Conservation (phyloP, 2,329 filamentous ascomycete genomes). For the Microcyclospora pomicola region DNA sequence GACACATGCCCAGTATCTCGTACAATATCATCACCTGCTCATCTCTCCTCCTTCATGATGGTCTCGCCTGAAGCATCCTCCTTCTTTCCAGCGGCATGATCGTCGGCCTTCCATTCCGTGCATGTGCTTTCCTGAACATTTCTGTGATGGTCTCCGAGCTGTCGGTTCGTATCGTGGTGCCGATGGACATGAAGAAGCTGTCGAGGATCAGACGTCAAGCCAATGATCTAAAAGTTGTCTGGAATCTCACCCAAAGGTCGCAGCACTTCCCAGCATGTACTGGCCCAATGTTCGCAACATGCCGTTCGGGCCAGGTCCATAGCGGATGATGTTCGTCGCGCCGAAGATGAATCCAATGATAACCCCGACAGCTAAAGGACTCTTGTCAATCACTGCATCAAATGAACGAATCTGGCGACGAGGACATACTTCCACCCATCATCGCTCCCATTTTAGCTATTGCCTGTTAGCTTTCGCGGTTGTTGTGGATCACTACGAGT, state of each 20-base stretch:
- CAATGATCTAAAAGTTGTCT: neutral
- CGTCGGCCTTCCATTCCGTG: constrained; percentile 49
- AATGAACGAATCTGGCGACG: no score
- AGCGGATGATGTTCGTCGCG: constrained; percentile 82
- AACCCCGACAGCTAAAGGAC: constrained; percentile 62
- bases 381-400: no score
- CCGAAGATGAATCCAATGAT: constrained; percentile 98
- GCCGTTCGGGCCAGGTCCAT: constrained; percentile 82
- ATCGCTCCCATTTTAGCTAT: constrained; percentile 94
- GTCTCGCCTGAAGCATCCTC: neutral
- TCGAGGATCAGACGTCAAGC: neutral
- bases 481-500: constrained; percentile 2
- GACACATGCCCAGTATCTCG: no score
- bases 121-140: constrained; percentile 59
- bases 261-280: constrained; percentile 90
- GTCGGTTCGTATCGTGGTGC: constrained; percentile 89
- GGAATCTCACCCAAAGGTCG: constrained; percentile 72
- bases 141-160: constrained; percentile 61
- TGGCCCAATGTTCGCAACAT: constrained; percentile 90
- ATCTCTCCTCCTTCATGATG: no score
- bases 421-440: constrained; percentile 87
- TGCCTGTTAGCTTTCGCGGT: constrained; percentile 9
- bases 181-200: constrained; percentile 97
- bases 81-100: constrained; percentile 41
- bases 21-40: no score